Conservation (phyloP, 73 alveolate genomes). For the Breviolum minutum region DNA sequence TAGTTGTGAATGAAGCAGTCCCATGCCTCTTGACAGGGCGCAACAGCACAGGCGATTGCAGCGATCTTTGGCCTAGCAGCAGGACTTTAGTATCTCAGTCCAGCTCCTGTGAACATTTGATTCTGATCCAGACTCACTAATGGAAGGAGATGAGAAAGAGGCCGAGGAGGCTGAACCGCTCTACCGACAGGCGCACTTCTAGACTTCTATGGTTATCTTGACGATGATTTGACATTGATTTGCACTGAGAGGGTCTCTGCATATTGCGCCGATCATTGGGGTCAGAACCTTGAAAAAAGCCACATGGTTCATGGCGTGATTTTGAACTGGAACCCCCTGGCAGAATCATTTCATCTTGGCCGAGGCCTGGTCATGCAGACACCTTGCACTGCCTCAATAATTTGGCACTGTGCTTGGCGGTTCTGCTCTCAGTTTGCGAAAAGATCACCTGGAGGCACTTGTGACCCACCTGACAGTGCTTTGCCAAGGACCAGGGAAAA, state of each 20-base stretch:
- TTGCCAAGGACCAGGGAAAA: conserved; percentile 78
- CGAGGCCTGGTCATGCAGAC: conserved; percentile 65
- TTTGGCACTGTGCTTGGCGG: conserved; percentile 72
- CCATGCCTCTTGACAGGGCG: conserved; percentile 22
- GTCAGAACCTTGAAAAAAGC: neutral
- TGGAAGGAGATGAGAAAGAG: neutral
- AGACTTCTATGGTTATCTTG: neutral
- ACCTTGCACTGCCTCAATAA: conserved; percentile 78
- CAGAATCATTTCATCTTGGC: neutral
- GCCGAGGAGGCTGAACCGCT: conserved; percentile 6
- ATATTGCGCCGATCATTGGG: conserved; percentile 51
- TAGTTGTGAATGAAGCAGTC: neutral
- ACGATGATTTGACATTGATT: neutral
- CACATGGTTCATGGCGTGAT: neutral
- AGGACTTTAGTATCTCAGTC: neutral
- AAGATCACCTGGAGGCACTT: neutral
- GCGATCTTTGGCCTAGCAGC: conserved; percentile 54
- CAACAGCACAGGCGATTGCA: conserved; percentile 59
- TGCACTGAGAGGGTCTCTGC: neutral
- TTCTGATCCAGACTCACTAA: no score
- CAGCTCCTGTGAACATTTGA: no score
- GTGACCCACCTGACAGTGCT: neutral
- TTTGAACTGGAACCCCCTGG: neutral
- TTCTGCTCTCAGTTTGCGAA: neutral
- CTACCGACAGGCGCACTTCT: conserved; percentile 14